Base-by-base conservation (phyloP, 768 basidiomycete genomes). In the Termitomyces sp. region DNA sequence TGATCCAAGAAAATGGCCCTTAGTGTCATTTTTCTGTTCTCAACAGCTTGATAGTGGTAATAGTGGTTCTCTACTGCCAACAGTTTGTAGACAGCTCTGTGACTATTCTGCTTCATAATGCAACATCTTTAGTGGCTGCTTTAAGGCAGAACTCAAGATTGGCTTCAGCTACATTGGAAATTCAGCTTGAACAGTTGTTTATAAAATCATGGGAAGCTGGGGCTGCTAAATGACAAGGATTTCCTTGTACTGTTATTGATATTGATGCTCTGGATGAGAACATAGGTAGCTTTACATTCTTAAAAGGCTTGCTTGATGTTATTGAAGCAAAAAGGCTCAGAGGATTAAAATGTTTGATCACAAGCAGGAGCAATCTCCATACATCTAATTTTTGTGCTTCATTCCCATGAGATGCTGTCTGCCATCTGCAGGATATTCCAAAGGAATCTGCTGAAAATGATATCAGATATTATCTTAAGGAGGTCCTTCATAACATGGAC, bases 231-330 rank as follows among this genome's bases (percentile, higher is more conserved):
- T 5, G 36, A 1, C 12, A 37, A 15, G 40, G 15, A 3, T 29
- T 32, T 10, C 40, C 29, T 17, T 43, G 25, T 12, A 5, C 9
- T 5, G 2, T 57, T n/a, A 10, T 57, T 11, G n/a, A 47, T 37
- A 10, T 57, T 31, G 55, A 56, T 56, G 55, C 55, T 56, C 31
- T 46, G 3, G 55, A 56, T 56, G 55, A 56, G 43, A 56, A 46
- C 14, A 5, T 15, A 32, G n/a, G 17, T 43, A 43, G 56, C 11
- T 47, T 4, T 14, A 34, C 5, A 1, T 47, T 57, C 29, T 15
- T 57, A 6, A 2, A 47, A 57, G 42, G n/a, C n/a, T 46, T 57
- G 32, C 34, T 57, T 25, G 5, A 57, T 3, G 42, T 45, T 32
- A 32, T 56, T 1, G n/a, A 32, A 20, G 32, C 8, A 5, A 45